Conservation (phyloP, 768 basidiomycete genomes). For the Leccinum olivaceopallidum region DNA sequence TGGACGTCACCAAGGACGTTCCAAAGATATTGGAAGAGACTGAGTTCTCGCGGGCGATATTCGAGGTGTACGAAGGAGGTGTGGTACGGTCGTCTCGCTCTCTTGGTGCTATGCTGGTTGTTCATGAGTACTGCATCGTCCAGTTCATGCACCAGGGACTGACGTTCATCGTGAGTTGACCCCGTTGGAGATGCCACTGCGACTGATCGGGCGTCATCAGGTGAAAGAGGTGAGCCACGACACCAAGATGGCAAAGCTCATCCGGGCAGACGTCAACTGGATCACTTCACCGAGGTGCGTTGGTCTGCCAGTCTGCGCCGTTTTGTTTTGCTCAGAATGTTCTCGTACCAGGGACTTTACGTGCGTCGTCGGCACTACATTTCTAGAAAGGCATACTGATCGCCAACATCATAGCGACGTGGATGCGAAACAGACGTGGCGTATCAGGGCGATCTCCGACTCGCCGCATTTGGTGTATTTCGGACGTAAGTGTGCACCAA, state of each 20-base stretch:
- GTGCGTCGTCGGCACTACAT: constrained; percentile 39
- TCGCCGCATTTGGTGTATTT: constrained; percentile 63
- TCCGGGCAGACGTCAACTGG: constrained; percentile 81
- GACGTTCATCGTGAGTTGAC: constrained; percentile 64
- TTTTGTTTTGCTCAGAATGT: background rate
- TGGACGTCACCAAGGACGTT: background rate
- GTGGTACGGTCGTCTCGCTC: constrained; percentile 49
- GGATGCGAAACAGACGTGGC: constrained; percentile 73
- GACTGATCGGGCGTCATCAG: constrained; percentile 36
- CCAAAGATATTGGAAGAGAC: constrained; percentile 71
- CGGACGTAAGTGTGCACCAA: constrained; percentile 53
- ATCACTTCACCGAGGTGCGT: constrained; percentile 68
- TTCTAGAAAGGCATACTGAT: background rate
- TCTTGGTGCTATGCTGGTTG: background rate
- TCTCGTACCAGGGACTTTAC: constrained; percentile 62
- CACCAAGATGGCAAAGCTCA: constrained; percentile 64
- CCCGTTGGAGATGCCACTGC: background rate
- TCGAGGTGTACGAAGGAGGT: constrained; percentile 89
- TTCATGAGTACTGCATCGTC: constrained; percentile 2
- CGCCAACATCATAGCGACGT: constrained; percentile 52
- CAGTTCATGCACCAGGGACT: constrained; percentile 89
- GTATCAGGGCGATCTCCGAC: constrained; percentile 63
- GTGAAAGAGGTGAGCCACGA: constrained; percentile 84
- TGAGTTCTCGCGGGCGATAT: constrained; percentile 79
- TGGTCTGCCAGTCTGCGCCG: background rate